Conservation (phyloP, 1,139 yeast species). For the Saccharomycopsis hybrid region DNA sequence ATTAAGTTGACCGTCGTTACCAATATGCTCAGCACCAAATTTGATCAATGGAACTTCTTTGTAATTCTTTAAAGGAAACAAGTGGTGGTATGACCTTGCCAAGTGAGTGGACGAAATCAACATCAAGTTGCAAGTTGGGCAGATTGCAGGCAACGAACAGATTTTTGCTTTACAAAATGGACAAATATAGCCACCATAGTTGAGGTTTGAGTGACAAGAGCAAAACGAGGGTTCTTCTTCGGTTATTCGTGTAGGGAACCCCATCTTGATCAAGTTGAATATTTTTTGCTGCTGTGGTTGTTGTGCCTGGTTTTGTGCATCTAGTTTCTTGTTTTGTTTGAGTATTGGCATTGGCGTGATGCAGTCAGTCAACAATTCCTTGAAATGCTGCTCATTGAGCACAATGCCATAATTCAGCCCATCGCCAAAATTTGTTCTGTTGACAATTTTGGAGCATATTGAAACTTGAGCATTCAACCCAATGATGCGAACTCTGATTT, state of each 20-base stretch:
- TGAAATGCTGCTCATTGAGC: constrained; percentile 80
- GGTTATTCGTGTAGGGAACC: constrained; percentile 75
- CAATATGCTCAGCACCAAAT: too few relatives aligned
- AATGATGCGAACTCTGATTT: constrained; percentile 76
- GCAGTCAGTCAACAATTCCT: constrained; percentile 77
- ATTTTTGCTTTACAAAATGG: constrained; percentile 86
- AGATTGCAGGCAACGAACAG: constrained; percentile 82
- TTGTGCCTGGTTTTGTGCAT: constrained; percentile 23
- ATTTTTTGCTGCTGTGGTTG: constrained; percentile 31
- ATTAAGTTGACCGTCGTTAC: neutral
- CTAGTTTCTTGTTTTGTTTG: constrained; percentile 25
- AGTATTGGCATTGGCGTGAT: constrained; percentile 85
- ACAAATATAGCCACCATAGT: constrained; percentile 74
- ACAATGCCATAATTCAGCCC: constrained; percentile 65
- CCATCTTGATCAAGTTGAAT: constrained; percentile 89
- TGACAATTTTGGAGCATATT: constrained; percentile 80
- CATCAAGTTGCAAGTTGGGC: constrained; percentile 91
- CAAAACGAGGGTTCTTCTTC: constrained; percentile 70
- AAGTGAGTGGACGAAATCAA: constrained; percentile 86
- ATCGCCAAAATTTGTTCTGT: constrained; percentile 68
- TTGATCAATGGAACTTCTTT: constrained; percentile 41
- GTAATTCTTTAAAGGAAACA: constrained; percentile 77
- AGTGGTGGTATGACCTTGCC: constrained; percentile 91
- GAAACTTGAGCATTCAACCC: constrained; percentile 96
- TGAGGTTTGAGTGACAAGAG: constrained; percentile 69